phyloP scores from a whole-genome alignment of 495 filamentous ascomycete species.

The Podospora didyma region DNA sequence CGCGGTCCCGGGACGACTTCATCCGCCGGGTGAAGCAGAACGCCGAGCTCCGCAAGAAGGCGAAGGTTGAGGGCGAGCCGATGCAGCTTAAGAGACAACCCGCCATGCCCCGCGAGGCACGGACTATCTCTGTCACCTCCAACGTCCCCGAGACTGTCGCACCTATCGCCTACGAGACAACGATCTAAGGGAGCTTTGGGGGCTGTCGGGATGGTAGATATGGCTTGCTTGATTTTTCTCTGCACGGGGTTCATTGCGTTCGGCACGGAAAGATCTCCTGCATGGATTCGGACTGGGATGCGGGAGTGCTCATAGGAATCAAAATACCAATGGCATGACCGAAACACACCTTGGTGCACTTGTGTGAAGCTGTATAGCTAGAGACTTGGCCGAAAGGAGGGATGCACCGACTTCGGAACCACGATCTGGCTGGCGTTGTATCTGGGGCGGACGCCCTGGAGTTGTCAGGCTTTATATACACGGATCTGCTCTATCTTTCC shows the following conservation, averaged over 20 bases:
- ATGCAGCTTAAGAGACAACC: constrained; percentile 91
- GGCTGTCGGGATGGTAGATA: constrained; percentile 23
- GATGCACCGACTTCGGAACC: neutral
- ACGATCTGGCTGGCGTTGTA: neutral
- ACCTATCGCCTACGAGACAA: constrained; percentile 94
- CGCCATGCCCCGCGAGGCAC: constrained; percentile 69
- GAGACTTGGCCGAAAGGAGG: neutral
- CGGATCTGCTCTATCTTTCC: neutral
- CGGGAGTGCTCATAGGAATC: constrained; percentile 36
- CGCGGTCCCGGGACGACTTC: constrained; percentile 92
- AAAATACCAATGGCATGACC: constrained; percentile 39
- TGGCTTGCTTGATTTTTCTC: constrained; percentile 32
- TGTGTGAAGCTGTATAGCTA: too few relatives aligned
- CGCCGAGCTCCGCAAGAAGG: constrained; percentile 83
- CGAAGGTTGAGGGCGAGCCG: constrained; percentile 81
- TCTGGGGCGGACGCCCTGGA: neutral
- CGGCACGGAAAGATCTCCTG: constrained; percentile 34
- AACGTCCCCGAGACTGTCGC: constrained; percentile 86
- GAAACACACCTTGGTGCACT: neutral
- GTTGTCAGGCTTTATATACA: too few relatives aligned
- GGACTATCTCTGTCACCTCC: constrained; percentile 69
- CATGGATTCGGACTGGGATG: constrained; percentile 36
- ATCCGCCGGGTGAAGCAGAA: constrained; percentile 94
- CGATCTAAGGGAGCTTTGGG: constrained; percentile 64
- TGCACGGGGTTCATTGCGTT: constrained; percentile 38